Evolutionary conservation across 2,329 filamentous ascomycete species (phyloP).

Genomic region (Nemania sp.): DNA sequence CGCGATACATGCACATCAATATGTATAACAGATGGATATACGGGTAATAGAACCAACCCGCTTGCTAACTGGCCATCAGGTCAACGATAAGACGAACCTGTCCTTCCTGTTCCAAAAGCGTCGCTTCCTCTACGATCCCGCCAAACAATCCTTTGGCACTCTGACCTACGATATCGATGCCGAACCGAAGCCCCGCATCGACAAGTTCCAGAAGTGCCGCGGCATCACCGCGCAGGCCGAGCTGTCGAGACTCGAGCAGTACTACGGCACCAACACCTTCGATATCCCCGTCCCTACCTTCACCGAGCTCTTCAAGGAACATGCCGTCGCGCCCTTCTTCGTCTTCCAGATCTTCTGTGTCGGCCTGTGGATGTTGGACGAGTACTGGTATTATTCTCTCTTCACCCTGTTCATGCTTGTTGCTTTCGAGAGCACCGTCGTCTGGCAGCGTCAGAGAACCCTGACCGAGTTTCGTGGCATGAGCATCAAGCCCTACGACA

Average conservation of each 20-base stretch:
- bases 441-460: slow-evolving; percentile 98
- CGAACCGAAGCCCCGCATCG: slow-evolving; percentile 84
- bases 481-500: slow-evolving; percentile 98
- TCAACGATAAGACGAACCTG: slow-evolving; percentile 77
- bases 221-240: slow-evolving; percentile 82
- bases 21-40: neutral
- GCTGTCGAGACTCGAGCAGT: slow-evolving; percentile 82
- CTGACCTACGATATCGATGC: slow-evolving; percentile 85
- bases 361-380: slow-evolving; percentile 97
- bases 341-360: slow-evolving; percentile 99
- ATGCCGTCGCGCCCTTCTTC: slow-evolving; percentile 98
- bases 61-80: slow-evolving; percentile 54
- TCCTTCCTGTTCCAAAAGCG: slow-evolving; percentile 99
- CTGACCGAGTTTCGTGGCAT: slow-evolving; percentile 97
- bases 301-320: slow-evolving; percentile 95
- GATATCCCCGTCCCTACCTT: slow-evolving; percentile 98
- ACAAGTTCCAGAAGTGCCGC: slow-evolving; percentile 81
- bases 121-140: slow-evolving; percentile 85
- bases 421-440: slow-evolving; percentile 96
- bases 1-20: neutral
- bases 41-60: neutral
- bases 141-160: slow-evolving; percentile 80
- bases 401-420: slow-evolving; percentile 99
- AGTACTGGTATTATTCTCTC: slow-evolving; percentile 99
- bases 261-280: slow-evolving; percentile 96